Evolutionary conservation across 2,329 filamentous ascomycete species (phyloP), one percentile per base, ranked within the genome.

Genomic region (Cladorrhinum sp.): DNA sequence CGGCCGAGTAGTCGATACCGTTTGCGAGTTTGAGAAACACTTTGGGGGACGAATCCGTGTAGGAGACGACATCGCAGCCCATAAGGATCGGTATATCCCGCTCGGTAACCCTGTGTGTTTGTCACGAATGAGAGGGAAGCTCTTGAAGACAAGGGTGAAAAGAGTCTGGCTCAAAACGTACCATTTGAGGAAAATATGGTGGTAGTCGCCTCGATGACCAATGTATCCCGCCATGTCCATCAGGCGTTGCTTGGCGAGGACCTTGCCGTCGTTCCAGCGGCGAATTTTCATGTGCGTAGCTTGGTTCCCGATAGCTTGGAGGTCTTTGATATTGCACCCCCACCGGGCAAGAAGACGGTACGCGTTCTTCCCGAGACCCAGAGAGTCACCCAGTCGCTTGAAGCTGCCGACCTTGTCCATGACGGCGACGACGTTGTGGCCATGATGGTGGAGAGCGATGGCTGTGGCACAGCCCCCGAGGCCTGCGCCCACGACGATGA

Each of bases 181-280:
- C 58, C 72, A 73, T 32, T 70, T 69, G 58, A 78, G 69, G 57
- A 78, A 77, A 0, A 72, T 75, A 50, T 75, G 73, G 65, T 78
- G 76, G 62, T 79, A 78, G 65, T 79, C 76, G 3, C 77, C 76
- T 6, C 76, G 69, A 64, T 79, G 76, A 2, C 76, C 77, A 57
- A 78, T 78, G 60, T 78, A 77, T 4, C 76, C 77, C 2, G 78
- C 78, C 78, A 80, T 80, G 68, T 80, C 78, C 77, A 80, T 80
- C 36, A 81, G 68, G 9, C 77, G 77, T 66, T 81, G 78, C 57
- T 74, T 72, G 0, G 77, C 78, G 2, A 80, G 68, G 24, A 78
- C 72, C 67, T 78, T 78, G 7, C 78, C 79, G 65, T 80, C 77
- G 27, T 74, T 68, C 78, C 78, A 80, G 10, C 77, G 68, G 9